Evolutionary conservation across 257 asterid species (phyloP).

Genomic region (Solanum gandarillasii): DNA sequence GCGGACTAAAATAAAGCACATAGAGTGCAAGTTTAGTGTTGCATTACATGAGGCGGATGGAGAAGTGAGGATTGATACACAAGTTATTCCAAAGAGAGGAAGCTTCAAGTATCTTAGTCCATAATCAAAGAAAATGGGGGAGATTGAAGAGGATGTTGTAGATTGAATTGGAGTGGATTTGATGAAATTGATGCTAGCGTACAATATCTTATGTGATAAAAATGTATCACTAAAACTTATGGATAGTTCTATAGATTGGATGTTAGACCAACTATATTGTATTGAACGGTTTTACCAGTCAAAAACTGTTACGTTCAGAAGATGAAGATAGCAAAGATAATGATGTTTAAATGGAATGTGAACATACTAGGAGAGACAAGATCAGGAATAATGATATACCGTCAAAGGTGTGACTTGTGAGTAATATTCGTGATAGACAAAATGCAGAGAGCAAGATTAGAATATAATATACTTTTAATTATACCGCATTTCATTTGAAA

Average conservation of each 20-base stretch:
- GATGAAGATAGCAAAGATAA: background rate
- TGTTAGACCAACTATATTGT: background rate
- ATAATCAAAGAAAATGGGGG: background rate
- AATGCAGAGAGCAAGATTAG: fast-evolving
- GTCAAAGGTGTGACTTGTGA: too few relatives aligned
- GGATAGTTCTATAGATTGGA: background rate
- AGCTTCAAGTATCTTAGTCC: too few relatives aligned
- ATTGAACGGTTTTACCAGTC: fast-evolving
- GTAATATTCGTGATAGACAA: too few relatives aligned
- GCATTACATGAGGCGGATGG: background rate
- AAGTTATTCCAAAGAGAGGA: background rate
- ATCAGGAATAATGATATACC: too few relatives aligned
- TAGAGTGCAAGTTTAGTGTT: background rate
- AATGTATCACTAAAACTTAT: too few relatives aligned
- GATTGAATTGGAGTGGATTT: background rate
- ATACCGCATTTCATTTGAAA: too few relatives aligned
- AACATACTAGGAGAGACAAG: too few relatives aligned
- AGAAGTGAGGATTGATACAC: too few relatives aligned
- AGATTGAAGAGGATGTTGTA: background rate
- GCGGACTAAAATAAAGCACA: background rate
- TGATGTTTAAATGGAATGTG: background rate
- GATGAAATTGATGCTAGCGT: background rate
- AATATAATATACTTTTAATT: too few relatives aligned
- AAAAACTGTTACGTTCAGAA: too few relatives aligned
- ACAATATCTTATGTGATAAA: background rate